phyloP scores from a whole-genome alignment of 148 eudicot species.

The Simmondsia chinensis region DNA sequence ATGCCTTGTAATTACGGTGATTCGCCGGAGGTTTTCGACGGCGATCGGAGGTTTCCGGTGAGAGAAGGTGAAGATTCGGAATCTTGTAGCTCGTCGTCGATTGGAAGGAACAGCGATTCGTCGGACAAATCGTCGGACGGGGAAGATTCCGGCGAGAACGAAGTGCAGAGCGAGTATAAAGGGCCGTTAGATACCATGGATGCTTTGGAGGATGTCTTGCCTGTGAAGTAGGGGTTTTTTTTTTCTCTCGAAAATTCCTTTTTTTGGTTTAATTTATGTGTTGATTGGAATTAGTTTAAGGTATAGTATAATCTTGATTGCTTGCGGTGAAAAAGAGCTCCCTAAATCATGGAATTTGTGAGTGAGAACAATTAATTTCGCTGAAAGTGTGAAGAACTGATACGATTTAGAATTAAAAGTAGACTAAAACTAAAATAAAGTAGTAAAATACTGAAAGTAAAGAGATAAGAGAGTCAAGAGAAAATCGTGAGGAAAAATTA shows the following conservation, averaged over 20 bases:
- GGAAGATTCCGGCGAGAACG: slow-evolving; percentile 26
- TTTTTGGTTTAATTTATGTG: neutral
- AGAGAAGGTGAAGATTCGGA: slow-evolving; percentile 13
- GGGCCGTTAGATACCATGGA: slow-evolving; percentile 35
- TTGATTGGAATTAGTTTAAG: too few relatives aligned
- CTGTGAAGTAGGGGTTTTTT: slow-evolving; percentile 24
- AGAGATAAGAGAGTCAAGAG: too few relatives aligned
- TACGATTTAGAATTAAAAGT: too few relatives aligned
- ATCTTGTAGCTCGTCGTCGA: slow-evolving; percentile 31
- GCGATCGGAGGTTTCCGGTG: slow-evolving; percentile 13
- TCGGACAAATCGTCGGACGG: slow-evolving; percentile 13
- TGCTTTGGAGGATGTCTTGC: slow-evolving; percentile 41
- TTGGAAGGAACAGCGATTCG: slow-evolving; percentile 47
- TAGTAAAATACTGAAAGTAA: too few relatives aligned
- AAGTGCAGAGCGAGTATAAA: slow-evolving; percentile 43
- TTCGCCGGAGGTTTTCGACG: slow-evolving; percentile 3
- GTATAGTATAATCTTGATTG: too few relatives aligned
- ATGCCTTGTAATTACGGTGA: slow-evolving; percentile 14
- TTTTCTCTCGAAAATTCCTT: neutral
- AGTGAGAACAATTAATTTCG: too few relatives aligned
- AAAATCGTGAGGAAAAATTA: too few relatives aligned
- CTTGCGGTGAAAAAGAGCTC: too few relatives aligned
- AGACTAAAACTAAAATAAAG: too few relatives aligned
- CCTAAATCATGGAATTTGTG: too few relatives aligned
- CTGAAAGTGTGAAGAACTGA: too few relatives aligned